Conservation (phyloP, 1,284 basidiomycete species). For the Rhodofomes roseus region DNA sequence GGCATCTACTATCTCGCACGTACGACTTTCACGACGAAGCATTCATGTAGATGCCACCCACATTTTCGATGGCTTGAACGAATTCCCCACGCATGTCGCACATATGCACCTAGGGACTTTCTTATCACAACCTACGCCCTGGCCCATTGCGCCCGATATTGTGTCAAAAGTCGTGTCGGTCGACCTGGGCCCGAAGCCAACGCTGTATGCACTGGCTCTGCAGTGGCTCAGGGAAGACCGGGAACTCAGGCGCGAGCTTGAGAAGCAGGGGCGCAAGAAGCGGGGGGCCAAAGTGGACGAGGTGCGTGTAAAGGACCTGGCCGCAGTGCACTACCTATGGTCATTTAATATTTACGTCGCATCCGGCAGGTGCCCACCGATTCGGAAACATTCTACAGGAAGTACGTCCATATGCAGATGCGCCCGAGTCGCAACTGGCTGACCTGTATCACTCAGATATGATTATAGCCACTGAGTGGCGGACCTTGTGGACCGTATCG, state of each 20-base stretch:
- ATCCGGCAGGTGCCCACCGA: slow-evolving; percentile 53
- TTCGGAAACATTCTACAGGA: slow-evolving; percentile 87
- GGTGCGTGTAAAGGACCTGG: slow-evolving; percentile 35
- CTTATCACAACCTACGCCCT: slow-evolving; percentile 60
- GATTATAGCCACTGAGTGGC: slow-evolving; percentile 54
- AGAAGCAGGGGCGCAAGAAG: slow-evolving; percentile 56
- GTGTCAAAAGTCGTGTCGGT: slow-evolving; percentile 10
- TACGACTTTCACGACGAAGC: neutral
- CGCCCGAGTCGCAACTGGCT: slow-evolving; percentile 8
- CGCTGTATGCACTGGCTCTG: slow-evolving; percentile 72
- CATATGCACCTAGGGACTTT: slow-evolving; percentile 86
- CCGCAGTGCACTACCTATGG: neutral
- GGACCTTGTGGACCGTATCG: neutral
- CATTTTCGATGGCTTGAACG: slow-evolving; percentile 87
- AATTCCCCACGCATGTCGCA: slow-evolving; percentile 87
- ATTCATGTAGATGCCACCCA: slow-evolving; percentile 79
- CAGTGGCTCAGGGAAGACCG: slow-evolving; percentile 86
- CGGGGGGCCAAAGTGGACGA: slow-evolving; percentile 67
- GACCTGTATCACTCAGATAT: slow-evolving; percentile 43
- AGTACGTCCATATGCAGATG: slow-evolving; percentile 45
- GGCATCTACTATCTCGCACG: neutral
- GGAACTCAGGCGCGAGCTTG: slow-evolving; percentile 54
- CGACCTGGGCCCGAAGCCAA: slow-evolving; percentile 30
- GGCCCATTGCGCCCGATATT: slow-evolving; percentile 44
- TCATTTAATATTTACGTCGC: neutral